phyloP scores from a whole-genome alignment of 495 filamentous ascomycete genomes.

The Podospora appendiculata region DNA sequence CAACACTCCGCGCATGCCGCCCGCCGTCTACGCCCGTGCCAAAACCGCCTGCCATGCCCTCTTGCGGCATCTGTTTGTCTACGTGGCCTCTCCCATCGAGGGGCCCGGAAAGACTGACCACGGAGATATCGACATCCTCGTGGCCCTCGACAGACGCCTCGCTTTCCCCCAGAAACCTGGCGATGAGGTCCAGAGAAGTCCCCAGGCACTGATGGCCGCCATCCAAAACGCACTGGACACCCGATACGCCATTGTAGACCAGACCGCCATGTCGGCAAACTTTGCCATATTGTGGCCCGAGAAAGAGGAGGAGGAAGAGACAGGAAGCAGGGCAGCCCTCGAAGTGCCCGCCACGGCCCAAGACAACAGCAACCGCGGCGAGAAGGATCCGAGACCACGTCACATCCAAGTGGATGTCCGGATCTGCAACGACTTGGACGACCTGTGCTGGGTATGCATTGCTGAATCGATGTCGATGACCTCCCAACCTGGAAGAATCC shows the following conservation, averaged over 20 bases:
- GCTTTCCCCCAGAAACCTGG: constrained; percentile 9
- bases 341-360: neutral
- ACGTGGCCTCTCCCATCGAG: constrained; percentile 43
- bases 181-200: neutral
- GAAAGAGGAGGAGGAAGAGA: too few relatives aligned
- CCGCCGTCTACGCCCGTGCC: constrained; percentile 37
- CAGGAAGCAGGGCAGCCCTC: constrained; percentile 3
- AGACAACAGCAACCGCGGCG: constrained; percentile 3
- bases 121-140: constrained; percentile 56
- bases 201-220: constrained; percentile 1
- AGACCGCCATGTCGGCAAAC: constrained; percentile 19
- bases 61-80: constrained; percentile 37
- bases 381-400: constrained; percentile 9
- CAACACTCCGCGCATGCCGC: constrained; percentile 50
- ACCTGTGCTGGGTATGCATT: constrained; percentile 43
- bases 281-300: constrained; percentile 46
- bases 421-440: constrained; percentile 31
- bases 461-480: neutral
- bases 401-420: constrained; percentile 61
- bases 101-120: constrained; percentile 47
- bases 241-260: constrained; percentile 18
- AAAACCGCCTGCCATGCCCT: constrained; percentile 27
- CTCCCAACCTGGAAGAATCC: neutral
- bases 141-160: constrained; percentile 28
- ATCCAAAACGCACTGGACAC: constrained; percentile 25